phyloP scores from a whole-genome alignment of 1,284 basidiomycete genomes.

The Vanrija humicola region DNA sequence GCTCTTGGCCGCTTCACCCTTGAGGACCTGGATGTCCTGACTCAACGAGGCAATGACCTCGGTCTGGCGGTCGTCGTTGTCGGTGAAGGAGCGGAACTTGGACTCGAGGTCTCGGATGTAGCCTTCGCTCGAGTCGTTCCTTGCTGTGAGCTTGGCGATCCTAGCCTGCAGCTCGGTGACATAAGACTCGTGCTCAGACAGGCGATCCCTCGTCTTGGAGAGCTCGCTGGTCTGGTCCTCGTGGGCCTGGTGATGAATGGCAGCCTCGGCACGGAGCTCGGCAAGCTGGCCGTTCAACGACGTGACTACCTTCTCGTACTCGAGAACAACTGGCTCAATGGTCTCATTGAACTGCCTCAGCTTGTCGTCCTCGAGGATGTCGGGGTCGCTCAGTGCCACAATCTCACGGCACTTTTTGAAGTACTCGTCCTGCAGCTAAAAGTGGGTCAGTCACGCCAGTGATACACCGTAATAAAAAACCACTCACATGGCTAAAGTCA shows the following conservation, averaged over 20 bases:
- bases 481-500: conserved; percentile 45
- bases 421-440: conserved; percentile 42
- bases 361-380: conserved; percentile 21
- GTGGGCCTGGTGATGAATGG: conserved; percentile 45
- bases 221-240: conserved; percentile 84
- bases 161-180: conserved; percentile 78
- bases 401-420: conserved; percentile 44
- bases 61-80: conserved; percentile 67
- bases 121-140: conserved; percentile 86
- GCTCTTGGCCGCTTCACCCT: conserved; percentile 68
- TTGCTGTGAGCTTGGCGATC: conserved; percentile 74
- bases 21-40: conserved; percentile 73
- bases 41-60: conserved; percentile 75
- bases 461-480: background rate
- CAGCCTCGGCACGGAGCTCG: conserved; percentile 76
- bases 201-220: conserved; percentile 60
- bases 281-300: conserved; percentile 87
- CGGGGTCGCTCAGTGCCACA: conserved; percentile 27
- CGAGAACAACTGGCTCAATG: conserved; percentile 94
- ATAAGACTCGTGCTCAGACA: conserved; percentile 76
- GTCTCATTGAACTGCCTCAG: conserved; percentile 80
- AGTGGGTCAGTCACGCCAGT: background rate
- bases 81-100: conserved; percentile 77
- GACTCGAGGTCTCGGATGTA: conserved; percentile 90
- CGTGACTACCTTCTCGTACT: conserved; percentile 96